These are phyloP conservation scores for Melanogaster broomeanus DNA, from an alignment of 768 basidiomycete species.

Conservation along the genomic window DNA sequence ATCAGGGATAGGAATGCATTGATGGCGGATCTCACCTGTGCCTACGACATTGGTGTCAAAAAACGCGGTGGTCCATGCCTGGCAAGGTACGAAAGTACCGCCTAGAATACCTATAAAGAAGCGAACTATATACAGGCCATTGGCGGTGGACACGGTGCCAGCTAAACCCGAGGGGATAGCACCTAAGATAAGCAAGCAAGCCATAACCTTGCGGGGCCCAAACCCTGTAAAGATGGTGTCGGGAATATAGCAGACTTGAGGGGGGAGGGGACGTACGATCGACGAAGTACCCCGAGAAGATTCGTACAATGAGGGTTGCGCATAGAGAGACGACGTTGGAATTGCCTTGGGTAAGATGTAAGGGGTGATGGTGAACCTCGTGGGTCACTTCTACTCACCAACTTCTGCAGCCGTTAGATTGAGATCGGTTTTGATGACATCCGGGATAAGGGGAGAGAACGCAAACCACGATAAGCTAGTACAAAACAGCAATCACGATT, in stretches of 20 bases:
- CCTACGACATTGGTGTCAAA: constrained; percentile 54
- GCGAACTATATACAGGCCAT: constrained; percentile 44
- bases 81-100: constrained; percentile 60
- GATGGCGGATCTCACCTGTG: constrained; percentile 16
- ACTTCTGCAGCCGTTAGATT: constrained; percentile 48
- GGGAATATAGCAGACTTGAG: background rate
- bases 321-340: constrained; percentile 51
- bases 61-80: constrained; percentile 62
- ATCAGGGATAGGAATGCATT: background rate
- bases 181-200: constrained; percentile 49
- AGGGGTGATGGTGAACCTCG: background rate
- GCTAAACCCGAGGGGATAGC: constrained; percentile 62
- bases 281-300: constrained; percentile 51
- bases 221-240: constrained; percentile 25
- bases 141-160: constrained; percentile 45
- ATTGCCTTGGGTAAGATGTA: constrained; percentile 31
- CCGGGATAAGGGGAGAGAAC: constrained; percentile 60
- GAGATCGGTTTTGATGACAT: constrained; percentile 55
- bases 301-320: constrained; percentile 50
- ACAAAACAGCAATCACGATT: background rate
- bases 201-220: constrained; percentile 59
- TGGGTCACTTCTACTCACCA: constrained; percentile 21
- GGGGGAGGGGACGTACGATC: constrained; percentile 31
- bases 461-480: constrained; percentile 56
- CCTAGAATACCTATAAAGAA: constrained; percentile 66